Conservation (phyloP, 208 protist genomes). For the Wallacemonas sp. region DNA sequence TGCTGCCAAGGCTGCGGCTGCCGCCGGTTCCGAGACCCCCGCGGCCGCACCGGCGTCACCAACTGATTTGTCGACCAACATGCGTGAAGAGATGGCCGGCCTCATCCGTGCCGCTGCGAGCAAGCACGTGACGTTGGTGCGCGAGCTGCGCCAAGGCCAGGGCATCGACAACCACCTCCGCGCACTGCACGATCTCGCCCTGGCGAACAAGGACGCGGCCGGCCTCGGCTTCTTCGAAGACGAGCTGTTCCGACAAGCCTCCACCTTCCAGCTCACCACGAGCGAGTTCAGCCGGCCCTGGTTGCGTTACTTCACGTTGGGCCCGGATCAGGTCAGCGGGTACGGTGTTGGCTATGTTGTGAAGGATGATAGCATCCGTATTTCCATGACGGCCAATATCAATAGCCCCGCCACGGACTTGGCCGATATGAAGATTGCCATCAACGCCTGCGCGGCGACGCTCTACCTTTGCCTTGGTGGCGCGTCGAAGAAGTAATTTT, state of each 20-base stretch:
- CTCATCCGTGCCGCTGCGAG: conserved; percentile 52
- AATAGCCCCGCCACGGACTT: conserved; percentile 74
- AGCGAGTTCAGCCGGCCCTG: conserved; percentile 71
- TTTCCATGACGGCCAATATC: conserved; percentile 84
- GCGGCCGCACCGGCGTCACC: not conserved
- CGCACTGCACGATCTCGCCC: conserved; percentile 77
- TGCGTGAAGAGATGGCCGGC: conserved; percentile 35
- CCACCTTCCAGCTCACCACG: conserved; percentile 57
- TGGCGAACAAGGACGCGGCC: conserved; percentile 56
- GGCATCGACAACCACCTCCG: conserved; percentile 92
- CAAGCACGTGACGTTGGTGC: conserved; percentile 47
- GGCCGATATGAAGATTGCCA: conserved; percentile 47
- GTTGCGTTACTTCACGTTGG: conserved; percentile 83
- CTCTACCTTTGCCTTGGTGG: conserved; percentile 11
- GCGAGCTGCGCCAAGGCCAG: conserved; percentile 61
- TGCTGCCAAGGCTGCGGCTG: conserved; percentile 14
- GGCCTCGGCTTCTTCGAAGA: conserved; percentile 85
- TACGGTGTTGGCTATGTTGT: conserved; percentile 94
- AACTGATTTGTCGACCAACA: conserved; percentile 14
- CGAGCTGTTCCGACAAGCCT: conserved; percentile 51
- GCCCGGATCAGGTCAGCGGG: conserved; percentile 80
- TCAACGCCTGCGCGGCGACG: conserved; percentile 23
- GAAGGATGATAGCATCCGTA: conserved; percentile 75
- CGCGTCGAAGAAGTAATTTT: not conserved
- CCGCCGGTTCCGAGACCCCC: not conserved